Base-by-base conservation (phyloP, 2,329 filamentous ascomycete species). In the Madurella fahalii region DNA sequence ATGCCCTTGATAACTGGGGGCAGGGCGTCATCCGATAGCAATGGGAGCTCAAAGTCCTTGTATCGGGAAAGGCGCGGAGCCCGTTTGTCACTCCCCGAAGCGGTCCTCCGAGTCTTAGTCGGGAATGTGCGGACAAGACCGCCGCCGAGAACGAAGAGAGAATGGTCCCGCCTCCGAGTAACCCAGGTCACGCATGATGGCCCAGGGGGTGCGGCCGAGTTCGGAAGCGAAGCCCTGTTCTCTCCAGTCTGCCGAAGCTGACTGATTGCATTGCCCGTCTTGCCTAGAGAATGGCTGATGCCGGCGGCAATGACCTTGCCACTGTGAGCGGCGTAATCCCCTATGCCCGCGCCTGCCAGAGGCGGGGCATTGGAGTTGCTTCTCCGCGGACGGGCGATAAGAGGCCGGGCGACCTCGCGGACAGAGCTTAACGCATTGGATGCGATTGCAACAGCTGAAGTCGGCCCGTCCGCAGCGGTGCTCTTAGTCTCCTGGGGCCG, bases 161-260 rank as follows among this genome's bases (percentile, higher is more conserved):
- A 78, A 53, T 85, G 82, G 34, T 80, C 78, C 56, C 78, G 82
- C 62, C 78, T 83, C 34, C 83, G 80, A 25, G 78, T 80, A 44
- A 88, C 74, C 82, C 88, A 88, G 1, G 78, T 74, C 2, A 88
- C 80, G 63, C 85, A 89, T 3, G 79, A 76, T 8, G 79, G 74
- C 2, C 78, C 78, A 1, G 84, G 81, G 13, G 76, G 72, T 25
- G 69, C 68, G n/a, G 76, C 68, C 45, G 80, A 78, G 11, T 74
- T 71, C 11, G 87, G 87, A 31, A 90, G 74, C 44, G 86, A 81
- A 41, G 91, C 80, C 58, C 89, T 82, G 68, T 89, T 90, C 66
- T 90, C 87, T 11, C 85, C 85, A 0, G 83, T 87, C 63, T 90
- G 87, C 45, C 87, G 84, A 54, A 91, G 79, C 61, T 87, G 83